Evolutionary conservation across 2,329 filamentous ascomycete species (phyloP).

Genomic region (Dryadomyces quercus-mongolicae): DNA sequence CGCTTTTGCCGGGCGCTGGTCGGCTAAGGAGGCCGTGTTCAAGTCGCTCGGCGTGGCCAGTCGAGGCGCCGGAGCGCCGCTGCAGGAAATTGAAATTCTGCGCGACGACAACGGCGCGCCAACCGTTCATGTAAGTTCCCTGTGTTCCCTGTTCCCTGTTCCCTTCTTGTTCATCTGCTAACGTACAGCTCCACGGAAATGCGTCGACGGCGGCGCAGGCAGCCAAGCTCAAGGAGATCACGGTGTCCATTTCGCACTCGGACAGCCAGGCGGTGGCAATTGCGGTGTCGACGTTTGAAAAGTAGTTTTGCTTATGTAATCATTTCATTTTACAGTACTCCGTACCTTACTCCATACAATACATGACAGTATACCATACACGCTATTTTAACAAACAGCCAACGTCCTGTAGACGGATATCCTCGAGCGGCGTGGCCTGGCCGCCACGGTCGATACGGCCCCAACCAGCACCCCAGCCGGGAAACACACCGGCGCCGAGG

Average conservation of each 20-base stretch:
- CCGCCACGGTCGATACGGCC: slow-evolving; percentile 24
- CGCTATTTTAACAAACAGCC: slow-evolving; percentile 19
- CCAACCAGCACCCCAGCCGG: slow-evolving; percentile 27
- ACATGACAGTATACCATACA: too few species aligned
- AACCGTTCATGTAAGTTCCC: slow-evolving; percentile 70
- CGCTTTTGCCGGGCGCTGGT: slow-evolving; percentile 92
- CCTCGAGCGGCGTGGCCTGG: slow-evolving; percentile 17
- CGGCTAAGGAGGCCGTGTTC: slow-evolving; percentile 96
- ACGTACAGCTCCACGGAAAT: slow-evolving; percentile 64
- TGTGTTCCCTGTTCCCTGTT: neutral
- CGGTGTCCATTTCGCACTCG: slow-evolving; percentile 90
- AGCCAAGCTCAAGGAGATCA: slow-evolving; percentile 78
- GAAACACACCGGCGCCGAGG: slow-evolving; percentile 15
- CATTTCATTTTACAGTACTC: neutral
- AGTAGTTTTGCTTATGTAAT: neutral
- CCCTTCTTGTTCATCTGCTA: neutral
- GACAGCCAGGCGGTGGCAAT: slow-evolving; percentile 91
- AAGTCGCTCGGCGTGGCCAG: slow-evolving; percentile 84
- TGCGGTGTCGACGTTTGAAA: slow-evolving; percentile 66
- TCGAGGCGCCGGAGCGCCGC: slow-evolving; percentile 74
- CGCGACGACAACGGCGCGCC: slow-evolving; percentile 74
- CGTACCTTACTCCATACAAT: neutral
- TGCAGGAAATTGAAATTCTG: slow-evolving; percentile 91
- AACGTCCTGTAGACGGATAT: slow-evolving; percentile 25
- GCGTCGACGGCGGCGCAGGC: slow-evolving; percentile 74